phyloP scores from a whole-genome alignment of 768 basidiomycete species.

The Russula ochroleuca region DNA sequence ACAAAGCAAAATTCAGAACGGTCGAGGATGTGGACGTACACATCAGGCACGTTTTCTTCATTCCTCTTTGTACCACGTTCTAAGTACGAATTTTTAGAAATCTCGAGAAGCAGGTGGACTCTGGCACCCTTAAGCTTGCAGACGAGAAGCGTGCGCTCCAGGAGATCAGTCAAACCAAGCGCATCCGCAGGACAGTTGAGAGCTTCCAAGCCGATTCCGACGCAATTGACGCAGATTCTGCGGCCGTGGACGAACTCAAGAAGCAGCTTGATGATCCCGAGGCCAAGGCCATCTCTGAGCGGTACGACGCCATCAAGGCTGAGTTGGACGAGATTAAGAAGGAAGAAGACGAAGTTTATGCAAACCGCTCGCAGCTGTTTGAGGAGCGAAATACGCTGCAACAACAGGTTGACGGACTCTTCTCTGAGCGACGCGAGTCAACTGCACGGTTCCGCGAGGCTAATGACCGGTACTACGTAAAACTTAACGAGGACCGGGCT shows the following conservation, averaged over 20 bases:
- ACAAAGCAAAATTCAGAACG: constrained; percentile 75
- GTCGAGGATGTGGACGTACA: constrained; percentile 83
- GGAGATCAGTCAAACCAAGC: constrained; percentile 74
- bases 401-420: constrained; percentile 64
- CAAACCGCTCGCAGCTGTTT: constrained; percentile 74
- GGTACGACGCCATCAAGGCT: constrained; percentile 74
- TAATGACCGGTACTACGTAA: constrained; percentile 76
- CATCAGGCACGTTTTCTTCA: constrained; percentile 59
- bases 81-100: constrained; percentile 44
- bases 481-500: constrained; percentile 85
- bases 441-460: constrained; percentile 69
- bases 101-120: constrained; percentile 88
- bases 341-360: constrained; percentile 80
- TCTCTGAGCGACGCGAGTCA: constrained; percentile 72
- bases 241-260: constrained; percentile 69
- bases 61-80: constrained; percentile 18
- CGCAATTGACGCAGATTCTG: constrained; percentile 74
- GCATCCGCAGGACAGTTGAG: constrained; percentile 72
- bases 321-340: constrained; percentile 86
- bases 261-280: constrained; percentile 90
- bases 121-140: constrained; percentile 84
- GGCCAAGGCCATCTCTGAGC: constrained; percentile 70
- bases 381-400: constrained; percentile 80
- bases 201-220: constrained; percentile 75
- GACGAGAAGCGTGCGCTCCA: constrained; percentile 95